Evolutionary conservation across 495 filamentous ascomycete species (phyloP).

Genomic region (Talaromyces liani): DNA sequence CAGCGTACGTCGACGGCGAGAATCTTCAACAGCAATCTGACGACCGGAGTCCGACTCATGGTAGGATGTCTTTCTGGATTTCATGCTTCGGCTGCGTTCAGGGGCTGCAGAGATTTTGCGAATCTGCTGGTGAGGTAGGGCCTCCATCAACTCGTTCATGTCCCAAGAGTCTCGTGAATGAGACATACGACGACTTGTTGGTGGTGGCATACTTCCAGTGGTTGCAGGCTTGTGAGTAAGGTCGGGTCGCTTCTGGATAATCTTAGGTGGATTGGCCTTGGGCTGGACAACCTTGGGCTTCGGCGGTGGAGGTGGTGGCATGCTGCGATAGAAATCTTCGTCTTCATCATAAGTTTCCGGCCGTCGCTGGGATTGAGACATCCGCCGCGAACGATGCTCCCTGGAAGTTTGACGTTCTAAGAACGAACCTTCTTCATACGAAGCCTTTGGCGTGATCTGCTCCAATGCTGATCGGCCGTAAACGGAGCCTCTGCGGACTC

Average conservation of each 20-base stretch:
- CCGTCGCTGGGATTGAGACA: slow-evolving; percentile 12
- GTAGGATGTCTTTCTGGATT: slow-evolving; percentile 24
- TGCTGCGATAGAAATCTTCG: slow-evolving; percentile 37
- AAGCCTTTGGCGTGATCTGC: slow-evolving; percentile 17
- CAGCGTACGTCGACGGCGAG: slow-evolving; percentile 24
- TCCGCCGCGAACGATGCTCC: slow-evolving; percentile 17
- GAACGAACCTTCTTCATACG: slow-evolving; percentile 21
- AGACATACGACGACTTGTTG: slow-evolving; percentile 23
- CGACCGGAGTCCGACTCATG: slow-evolving; percentile 22
- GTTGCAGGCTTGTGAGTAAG: slow-evolving; percentile 23
- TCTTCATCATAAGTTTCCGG: slow-evolving; percentile 18
- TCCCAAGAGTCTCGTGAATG: slow-evolving; percentile 21
- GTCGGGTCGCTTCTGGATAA: slow-evolving; percentile 31
- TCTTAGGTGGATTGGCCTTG: slow-evolving; percentile 15
- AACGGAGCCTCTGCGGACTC: slow-evolving; percentile 24
- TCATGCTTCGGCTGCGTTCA: slow-evolving; percentile 29
- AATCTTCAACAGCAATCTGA: slow-evolving; percentile 27
- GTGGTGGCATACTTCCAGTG: slow-evolving; percentile 17
- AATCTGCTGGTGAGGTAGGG: slow-evolving; percentile 24
- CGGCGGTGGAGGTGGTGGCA: slow-evolving; percentile 24
- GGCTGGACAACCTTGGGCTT: slow-evolving; percentile 22
- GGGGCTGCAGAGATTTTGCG: slow-evolving; percentile 19
- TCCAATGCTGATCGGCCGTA: slow-evolving; percentile 26
- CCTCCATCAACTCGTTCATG: slow-evolving; percentile 23
- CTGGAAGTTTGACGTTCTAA: slow-evolving; percentile 22